These are phyloP conservation scores for Wickerhamiella cacticola DNA, from an alignment of 805 yeast genomes.

Conservation along the genomic window DNA sequence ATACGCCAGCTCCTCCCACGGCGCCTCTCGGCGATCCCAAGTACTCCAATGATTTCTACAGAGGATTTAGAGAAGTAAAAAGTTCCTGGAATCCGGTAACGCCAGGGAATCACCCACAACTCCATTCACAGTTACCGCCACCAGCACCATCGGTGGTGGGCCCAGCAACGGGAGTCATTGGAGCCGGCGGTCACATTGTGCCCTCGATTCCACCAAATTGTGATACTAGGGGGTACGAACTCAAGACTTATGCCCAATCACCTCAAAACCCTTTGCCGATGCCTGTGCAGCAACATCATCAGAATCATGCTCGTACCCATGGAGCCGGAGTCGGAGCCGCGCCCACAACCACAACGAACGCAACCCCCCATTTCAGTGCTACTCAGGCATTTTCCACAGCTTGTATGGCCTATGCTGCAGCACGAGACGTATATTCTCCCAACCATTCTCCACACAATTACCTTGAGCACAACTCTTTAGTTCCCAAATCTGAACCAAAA, in stretches of 20 bases:
- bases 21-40: background rate
- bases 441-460: background rate
- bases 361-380: background rate
- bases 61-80: background rate
- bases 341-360: too few relatives aligned
- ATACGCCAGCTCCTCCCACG: background rate
- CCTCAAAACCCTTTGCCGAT: background rate
- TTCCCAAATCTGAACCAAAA: background rate
- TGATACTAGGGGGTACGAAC: background rate
- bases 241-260: background rate
- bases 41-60: conserved; percentile 6
- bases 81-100: background rate
- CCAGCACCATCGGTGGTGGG: background rate
- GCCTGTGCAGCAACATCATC: background rate
- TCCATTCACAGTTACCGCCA: background rate
- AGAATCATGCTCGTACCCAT: too few relatives aligned
- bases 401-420: background rate
- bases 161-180: background rate
- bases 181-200: background rate
- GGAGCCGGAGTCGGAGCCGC: too few relatives aligned
- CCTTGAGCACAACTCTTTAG: background rate
- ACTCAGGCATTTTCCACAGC: background rate
- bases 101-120: background rate
- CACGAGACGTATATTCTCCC: background rate
- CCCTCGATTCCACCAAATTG: background rate